These are phyloP conservation scores for Leccinum fibrillosum DNA, from an alignment of 768 basidiomycete species.

Conservation along the genomic window DNA sequence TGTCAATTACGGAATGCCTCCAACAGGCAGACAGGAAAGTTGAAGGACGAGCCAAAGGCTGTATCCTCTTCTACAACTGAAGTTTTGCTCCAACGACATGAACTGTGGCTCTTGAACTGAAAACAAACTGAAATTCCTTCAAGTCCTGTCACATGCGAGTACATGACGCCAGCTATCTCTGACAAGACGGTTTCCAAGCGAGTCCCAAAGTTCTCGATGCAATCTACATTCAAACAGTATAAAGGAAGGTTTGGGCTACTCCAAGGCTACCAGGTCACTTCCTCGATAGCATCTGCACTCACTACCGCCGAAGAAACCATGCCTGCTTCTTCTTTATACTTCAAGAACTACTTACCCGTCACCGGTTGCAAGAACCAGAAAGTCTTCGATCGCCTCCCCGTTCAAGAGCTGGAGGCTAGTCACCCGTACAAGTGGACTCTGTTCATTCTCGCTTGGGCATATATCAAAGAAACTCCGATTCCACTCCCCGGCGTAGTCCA, in stretches of 20 bases:
- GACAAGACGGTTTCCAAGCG: background rate
- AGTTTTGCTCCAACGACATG: background rate
- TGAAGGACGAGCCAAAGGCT: background rate
- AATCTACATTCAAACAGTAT: background rate
- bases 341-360: slow-evolving; percentile 18
- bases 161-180: background rate
- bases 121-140: background rate
- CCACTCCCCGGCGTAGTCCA: slow-evolving; percentile 14
- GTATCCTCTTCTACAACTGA: background rate
- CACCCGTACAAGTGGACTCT: slow-evolving; percentile 26
- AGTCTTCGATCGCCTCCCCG: slow-evolving; percentile 19
- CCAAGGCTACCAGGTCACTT: background rate
- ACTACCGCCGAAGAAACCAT: background rate
- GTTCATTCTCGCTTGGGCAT: slow-evolving; percentile 23
- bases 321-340: background rate
- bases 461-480: slow-evolving; percentile 11
- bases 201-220: background rate
- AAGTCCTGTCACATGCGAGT: background rate
- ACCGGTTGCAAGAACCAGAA: slow-evolving; percentile 14
- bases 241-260: background rate
- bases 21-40: background rate
- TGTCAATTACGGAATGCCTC: background rate
- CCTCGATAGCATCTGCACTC: slow-evolving; percentile 4
- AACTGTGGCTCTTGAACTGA: background rate
- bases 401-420: slow-evolving; percentile 16